These are phyloP conservation scores for Suillus plorans DNA, from an alignment of 768 basidiomycete genomes.

Conservation along the genomic window DNA sequence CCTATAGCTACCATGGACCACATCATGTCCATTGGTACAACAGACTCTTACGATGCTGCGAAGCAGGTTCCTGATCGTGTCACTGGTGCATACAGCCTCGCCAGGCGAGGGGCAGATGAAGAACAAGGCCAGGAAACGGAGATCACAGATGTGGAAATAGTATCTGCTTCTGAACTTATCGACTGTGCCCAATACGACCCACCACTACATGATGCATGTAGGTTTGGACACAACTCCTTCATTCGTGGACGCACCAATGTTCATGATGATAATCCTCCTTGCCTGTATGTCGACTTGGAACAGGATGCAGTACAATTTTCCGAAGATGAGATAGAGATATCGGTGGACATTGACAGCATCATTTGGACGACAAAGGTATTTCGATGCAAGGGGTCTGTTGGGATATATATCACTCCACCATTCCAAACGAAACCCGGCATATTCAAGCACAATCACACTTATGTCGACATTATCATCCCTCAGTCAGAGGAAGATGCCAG, in stretches of 20 bases:
- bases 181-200: background rate
- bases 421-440: background rate
- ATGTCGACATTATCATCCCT: background rate
- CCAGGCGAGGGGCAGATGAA: accelerated
- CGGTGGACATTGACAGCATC: background rate
- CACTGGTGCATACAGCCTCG: background rate
- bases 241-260: background rate
- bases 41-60: background rate
- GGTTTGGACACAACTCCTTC: background rate
- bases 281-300: background rate
- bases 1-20: background rate
- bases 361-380: background rate
- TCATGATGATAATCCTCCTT: background rate
- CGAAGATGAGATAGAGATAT: background rate
- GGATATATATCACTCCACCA: background rate
- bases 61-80: background rate
- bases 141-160: background rate
- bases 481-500: background rate
- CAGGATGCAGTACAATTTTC: background rate
- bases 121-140: background rate
- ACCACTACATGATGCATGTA: background rate
- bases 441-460: background rate
- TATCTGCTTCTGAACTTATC: background rate
- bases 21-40: background rate
- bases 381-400: background rate